Conservation (phyloP, 2,329 filamentous ascomycete species). For the Stagonosporopsis cucurbitacearum region DNA sequence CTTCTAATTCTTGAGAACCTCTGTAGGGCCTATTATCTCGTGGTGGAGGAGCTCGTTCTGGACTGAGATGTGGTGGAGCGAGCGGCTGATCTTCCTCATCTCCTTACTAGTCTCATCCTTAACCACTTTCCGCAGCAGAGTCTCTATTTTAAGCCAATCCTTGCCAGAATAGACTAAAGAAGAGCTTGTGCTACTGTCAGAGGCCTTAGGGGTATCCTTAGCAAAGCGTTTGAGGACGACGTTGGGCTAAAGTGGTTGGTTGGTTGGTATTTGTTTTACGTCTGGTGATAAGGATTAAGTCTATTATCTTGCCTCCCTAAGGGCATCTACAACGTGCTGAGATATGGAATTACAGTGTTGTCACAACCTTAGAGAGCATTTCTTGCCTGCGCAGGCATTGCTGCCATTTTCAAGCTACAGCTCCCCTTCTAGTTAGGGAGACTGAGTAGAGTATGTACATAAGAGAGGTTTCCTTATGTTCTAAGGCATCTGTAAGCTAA, state of each 20-base stretch:
- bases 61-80: neutral
- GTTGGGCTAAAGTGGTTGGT: neutral
- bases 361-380: no score
- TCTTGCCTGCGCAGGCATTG: no score
- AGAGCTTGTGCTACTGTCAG: neutral
- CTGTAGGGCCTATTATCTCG: neutral
- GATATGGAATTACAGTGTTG: neutral
- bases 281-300: neutral
- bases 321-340: neutral
- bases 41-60: neutral
- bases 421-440: no score
- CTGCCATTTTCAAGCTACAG: no score
- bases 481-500: no score
- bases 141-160: slow-evolving; percentile 1
- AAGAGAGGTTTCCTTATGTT: no score
- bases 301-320: neutral
- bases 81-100: neutral
- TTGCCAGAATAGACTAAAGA: neutral
- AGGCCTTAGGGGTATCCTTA: neutral
- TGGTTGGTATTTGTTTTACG: neutral
- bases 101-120: neutral
- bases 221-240: neutral
- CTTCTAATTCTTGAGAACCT: neutral
- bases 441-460: no score
- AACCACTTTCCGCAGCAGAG: neutral